Evolutionary conservation across 2,329 filamentous ascomycete genomes (phyloP).

Genomic region (Herpotrichia juniperi): DNA sequence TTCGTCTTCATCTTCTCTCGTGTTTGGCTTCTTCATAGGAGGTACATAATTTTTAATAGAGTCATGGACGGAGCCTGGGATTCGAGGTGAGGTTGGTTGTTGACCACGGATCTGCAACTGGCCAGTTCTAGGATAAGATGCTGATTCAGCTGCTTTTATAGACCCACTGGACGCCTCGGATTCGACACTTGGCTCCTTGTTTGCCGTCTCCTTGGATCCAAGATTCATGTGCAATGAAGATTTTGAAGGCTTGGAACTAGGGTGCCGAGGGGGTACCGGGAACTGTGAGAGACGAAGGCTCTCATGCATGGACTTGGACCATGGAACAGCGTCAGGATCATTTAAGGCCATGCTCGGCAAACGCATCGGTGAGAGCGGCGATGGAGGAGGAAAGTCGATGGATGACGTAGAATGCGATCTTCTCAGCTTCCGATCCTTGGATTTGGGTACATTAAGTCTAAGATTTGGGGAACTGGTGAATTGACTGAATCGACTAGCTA

Average conservation of each 20-base stretch:
- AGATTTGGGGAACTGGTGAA: constrained; percentile 41
- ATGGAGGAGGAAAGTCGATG: constrained; percentile 27
- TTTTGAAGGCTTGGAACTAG: constrained; percentile 16
- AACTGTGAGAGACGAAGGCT: constrained; percentile 39
- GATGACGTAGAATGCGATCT: constrained; percentile 40
- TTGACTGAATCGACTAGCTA: constrained; percentile 25
- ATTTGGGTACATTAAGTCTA: constrained; percentile 15
- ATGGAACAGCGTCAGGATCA: constrained; percentile 29
- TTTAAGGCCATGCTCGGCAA: constrained; percentile 34
- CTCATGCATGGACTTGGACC: constrained; percentile 34
- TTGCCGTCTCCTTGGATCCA: background rate
- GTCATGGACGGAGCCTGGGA: constrained; percentile 6
- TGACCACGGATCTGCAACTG: constrained; percentile 7
- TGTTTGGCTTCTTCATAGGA: background rate
- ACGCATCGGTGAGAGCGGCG: constrained; percentile 28
- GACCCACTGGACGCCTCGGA: background rate
- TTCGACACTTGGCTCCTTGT: background rate
- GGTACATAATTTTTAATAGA: constrained; percentile 5
- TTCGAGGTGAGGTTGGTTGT: constrained; percentile 5
- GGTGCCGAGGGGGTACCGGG: constrained; percentile 21
- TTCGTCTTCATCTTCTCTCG: constrained; percentile 14
- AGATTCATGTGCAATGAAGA: background rate
- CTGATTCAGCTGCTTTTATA: too few species aligned
- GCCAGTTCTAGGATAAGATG: background rate
- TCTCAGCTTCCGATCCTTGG: constrained; percentile 26